Percentiles rank a stretch among this genome's conserved stretches.
phyloP scores from a whole-genome alignment of 2,329 filamentous ascomycete species.

The Ophiosphaerella korrae region DNA sequence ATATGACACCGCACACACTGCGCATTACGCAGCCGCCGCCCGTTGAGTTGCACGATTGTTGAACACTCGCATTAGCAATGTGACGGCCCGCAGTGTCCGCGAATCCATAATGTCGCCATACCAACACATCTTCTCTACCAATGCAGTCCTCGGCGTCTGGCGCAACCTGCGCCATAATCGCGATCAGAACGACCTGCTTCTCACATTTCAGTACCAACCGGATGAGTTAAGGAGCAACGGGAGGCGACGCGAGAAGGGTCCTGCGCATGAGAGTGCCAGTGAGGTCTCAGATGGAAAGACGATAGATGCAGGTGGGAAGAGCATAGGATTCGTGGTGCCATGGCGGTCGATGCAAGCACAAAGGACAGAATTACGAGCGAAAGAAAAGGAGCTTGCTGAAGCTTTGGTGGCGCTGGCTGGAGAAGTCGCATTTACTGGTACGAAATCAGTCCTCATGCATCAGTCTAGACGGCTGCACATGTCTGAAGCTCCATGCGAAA shows the following conservation, averaged over 20 bases:
- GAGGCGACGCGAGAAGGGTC: constrained; percentile 22
- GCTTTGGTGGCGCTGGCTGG: constrained; percentile 40
- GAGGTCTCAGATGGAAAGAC: constrained; percentile 27
- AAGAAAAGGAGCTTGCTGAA: constrained; percentile 43
- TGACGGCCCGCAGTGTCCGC: constrained; percentile 5
- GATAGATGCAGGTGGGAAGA: constrained; percentile 29
- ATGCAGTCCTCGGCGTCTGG: constrained; percentile 42
- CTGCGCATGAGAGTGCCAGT: constrained; percentile 17
- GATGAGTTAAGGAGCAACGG: constrained; percentile 29
- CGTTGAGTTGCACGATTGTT: not conserved
- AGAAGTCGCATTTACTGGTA: constrained; percentile 42
- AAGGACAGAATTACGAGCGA: constrained; percentile 36
- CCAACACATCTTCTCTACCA: constrained; percentile 41
- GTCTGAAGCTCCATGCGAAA: not conserved
- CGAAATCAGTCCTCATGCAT: not conserved
- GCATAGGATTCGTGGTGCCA: constrained; percentile 44
- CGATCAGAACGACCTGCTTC: constrained; percentile 38
- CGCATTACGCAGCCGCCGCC: not conserved
- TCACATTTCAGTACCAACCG: constrained; percentile 42
- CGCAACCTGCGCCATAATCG: constrained; percentile 38
- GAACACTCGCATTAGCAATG: constrained; percentile 14
- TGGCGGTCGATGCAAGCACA: constrained; percentile 45
- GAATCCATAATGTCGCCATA: constrained; percentile 34
- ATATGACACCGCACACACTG: no score
- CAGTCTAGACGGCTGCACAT: no score